Base-by-base conservation (phyloP, 1,139 yeast species). In the Candida sp. region DNA sequence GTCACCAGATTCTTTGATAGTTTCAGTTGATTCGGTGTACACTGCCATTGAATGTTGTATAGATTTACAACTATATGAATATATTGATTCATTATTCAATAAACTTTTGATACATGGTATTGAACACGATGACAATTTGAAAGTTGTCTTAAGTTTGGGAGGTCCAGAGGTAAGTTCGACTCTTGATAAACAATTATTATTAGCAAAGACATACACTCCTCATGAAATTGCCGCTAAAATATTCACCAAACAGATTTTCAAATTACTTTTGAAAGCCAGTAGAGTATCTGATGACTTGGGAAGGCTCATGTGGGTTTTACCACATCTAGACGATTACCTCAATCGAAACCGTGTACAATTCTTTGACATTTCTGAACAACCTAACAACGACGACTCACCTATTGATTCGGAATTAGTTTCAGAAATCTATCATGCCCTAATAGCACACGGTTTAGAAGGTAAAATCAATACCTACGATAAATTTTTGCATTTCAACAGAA, bases 251-350 rank as follows among this genome's bases (percentile, higher is more conserved):
- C 55, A 57, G 9, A 46, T 70, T 30, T 48, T 68, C 42, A 49
- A 53, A 32, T 44, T 68, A 5, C 45, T 68, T 36, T 45, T 70
- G 6, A 50, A 54, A 23, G 64, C 66, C 2, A 58, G 67, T 39
- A 45, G 55, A 7, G 50, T 54, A 29, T 59, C 69, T 3, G 58
- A 60, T 32, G 75, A 70, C 48, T 46, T 63, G 44, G 75, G 75
- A 3, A 49, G 76, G 36, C 48, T 68, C 23, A 58, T 68, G 63
- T 70, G 76, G 76, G 43, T 70, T 12, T 54, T 66, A 23, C 75
- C 73, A 2, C 65, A 66, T 49, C 54, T 70, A 42, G 75, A 70
- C 45, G 49, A 51, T n/a, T 68, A 52, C 41, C 43, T 70, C 4
- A 48, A 40, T n/a, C 36, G 40, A 19, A n/a, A 40, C 15, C 36